Conservation (phyloP, 257 asterid genomes). For the Galeopsis tetrahit region DNA sequence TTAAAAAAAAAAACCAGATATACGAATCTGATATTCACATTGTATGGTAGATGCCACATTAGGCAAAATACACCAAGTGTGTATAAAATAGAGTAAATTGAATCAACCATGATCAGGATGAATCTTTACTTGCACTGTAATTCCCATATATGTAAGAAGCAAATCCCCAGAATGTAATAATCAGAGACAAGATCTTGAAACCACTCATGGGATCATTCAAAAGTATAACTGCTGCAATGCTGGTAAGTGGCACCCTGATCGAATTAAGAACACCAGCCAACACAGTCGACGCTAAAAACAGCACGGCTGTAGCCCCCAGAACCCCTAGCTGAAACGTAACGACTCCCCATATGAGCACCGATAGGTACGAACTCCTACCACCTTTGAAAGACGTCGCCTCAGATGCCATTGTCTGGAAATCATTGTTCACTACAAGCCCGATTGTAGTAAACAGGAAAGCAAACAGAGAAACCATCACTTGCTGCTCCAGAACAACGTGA, state of each 20-base stretch:
- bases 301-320: slow-evolving; percentile 76
- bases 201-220: slow-evolving; percentile 91
- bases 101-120: slow-evolving; percentile 11
- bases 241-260: slow-evolving; percentile 80
- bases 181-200: slow-evolving; percentile 78
- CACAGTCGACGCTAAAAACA: slow-evolving; percentile 83
- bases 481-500: slow-evolving; percentile 91
- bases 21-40: too few species aligned
- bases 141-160: slow-evolving; percentile 76
- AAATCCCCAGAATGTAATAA: slow-evolving; percentile 91
- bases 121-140: slow-evolving; percentile 44
- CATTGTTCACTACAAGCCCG: slow-evolving; percentile 61
- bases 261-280: slow-evolving; percentile 92
- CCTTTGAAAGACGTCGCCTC: slow-evolving; percentile 73
- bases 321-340: slow-evolving; percentile 81
- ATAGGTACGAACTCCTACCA: slow-evolving; percentile 54
- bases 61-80: too few species aligned
- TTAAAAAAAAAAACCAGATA: too few species aligned
- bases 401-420: slow-evolving; percentile 57
- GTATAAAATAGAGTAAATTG: neutral
- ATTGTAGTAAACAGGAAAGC: slow-evolving; percentile 77
- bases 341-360: slow-evolving; percentile 79
- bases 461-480: slow-evolving; percentile 80
- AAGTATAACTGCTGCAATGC: slow-evolving; percentile 75
- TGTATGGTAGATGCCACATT: too few species aligned